A percentile compares a stretch with the other conserved stretches of the same genome.
Evolutionary conservation across 1,284 basidiomycete genomes (phyloP).

Genomic region (Wallemia mellicola): DNA sequence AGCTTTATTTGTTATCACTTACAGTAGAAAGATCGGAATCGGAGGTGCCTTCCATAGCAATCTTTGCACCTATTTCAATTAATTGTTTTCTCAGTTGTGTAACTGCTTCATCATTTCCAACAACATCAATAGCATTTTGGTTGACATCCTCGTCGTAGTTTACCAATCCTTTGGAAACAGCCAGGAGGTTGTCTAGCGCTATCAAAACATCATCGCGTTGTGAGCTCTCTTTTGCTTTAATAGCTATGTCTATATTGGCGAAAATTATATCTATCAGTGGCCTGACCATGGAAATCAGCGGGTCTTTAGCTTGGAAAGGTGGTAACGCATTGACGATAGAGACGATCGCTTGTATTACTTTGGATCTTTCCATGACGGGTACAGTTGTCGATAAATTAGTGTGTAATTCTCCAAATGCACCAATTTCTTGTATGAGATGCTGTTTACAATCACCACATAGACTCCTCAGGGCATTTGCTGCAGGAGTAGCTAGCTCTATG

Average conservation of each 20-base stretch:
- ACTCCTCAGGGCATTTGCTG: slow-evolving; percentile 49
- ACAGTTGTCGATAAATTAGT: slow-evolving; percentile 38
- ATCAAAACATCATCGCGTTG: background rate
- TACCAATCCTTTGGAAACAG: slow-evolving; percentile 36
- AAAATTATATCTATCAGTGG: slow-evolving; percentile 41
- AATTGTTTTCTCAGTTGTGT: slow-evolving; percentile 31
- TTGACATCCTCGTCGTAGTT: slow-evolving; percentile 36
- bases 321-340: slow-evolving; percentile 66
- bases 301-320: slow-evolving; percentile 37
- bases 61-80: slow-evolving; percentile 25
- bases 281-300: slow-evolving; percentile 40
- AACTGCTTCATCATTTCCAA: slow-evolving; percentile 32
- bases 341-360: slow-evolving; percentile 61
- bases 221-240: background rate
- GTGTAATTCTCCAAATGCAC: slow-evolving; percentile 51
- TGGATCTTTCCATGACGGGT: slow-evolving; percentile 56
- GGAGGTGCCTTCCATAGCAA: slow-evolving; percentile 39
- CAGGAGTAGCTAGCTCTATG: slow-evolving; percentile 30
- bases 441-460: slow-evolving; percentile 57
- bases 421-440: slow-evolving; percentile 46
- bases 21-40: slow-evolving; percentile 49
- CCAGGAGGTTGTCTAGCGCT: slow-evolving; percentile 38
- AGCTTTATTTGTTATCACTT: slow-evolving; percentile 11
- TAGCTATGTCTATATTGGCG: slow-evolving; percentile 18
- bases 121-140: slow-evolving; percentile 22